Percentiles rank a stretch among this genome's conserved stretches.
Evolutionary conservation across 1,139 yeast species (phyloP).

Genomic region (Candida gigantensis): DNA sequence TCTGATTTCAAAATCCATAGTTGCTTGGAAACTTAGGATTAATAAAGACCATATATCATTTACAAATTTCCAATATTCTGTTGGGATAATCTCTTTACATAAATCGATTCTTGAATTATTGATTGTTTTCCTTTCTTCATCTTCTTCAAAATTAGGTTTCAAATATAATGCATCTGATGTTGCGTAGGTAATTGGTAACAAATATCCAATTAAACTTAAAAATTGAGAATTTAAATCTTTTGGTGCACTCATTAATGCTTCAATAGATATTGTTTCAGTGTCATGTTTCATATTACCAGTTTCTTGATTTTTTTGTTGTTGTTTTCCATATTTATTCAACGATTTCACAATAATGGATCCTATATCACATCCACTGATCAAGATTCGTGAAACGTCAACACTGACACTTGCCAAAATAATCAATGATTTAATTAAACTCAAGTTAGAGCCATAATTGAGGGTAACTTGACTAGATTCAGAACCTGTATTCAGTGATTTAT

Average conservation of each 20-base stretch:
- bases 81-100: conserved; percentile 23
- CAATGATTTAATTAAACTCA: conserved; percentile 46
- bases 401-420: conserved; percentile 39
- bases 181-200: conserved; percentile 52
- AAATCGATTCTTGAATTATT: conserved; percentile 31
- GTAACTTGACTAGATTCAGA: conserved; percentile 22
- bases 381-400: conserved; percentile 39
- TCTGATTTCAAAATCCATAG: conserved; percentile 70
- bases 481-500: conserved; percentile 23
- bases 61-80: conserved; percentile 44
- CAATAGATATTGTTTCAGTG: conserved; percentile 35
- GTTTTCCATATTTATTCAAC: conserved; percentile 40
- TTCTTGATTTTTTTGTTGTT: conserved; percentile 14
- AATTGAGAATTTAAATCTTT: conserved; percentile 61
- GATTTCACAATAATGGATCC: conserved; percentile 47
- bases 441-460: conserved; percentile 31
- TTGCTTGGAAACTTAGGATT: conserved; percentile 69
- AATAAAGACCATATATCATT: conserved; percentile 59
- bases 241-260: conserved; percentile 75
- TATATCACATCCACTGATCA: conserved; percentile 42
- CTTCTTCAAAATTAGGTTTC: conserved; percentile 25
- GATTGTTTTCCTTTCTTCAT: conserved; percentile 25
- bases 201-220: conserved; percentile 55
- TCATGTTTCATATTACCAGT: conserved; percentile 1
- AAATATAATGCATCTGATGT: conserved; percentile 35